A percentile compares a stretch with the other conserved stretches of the same genome.
Evolutionary conservation across 306 rosid species (phyloP).

Genomic region (Crataegus laevigata): DNA sequence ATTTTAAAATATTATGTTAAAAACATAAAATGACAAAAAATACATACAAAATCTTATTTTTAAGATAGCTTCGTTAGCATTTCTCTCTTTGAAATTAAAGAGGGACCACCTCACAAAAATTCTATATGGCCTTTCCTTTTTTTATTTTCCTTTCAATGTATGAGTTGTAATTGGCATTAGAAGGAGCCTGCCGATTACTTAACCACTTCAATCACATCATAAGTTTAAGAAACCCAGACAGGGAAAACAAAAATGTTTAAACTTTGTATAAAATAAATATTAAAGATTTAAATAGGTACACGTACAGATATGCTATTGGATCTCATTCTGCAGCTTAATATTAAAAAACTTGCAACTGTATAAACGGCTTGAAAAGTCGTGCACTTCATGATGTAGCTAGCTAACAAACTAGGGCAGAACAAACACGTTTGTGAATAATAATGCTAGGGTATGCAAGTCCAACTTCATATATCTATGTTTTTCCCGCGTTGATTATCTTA

Average conservation of each 20-base stretch:
- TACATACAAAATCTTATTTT: too few species aligned
- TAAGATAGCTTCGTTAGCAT: rapidly evolving
- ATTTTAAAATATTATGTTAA: too few species aligned
- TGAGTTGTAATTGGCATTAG: background rate
- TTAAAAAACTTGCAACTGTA: background rate
- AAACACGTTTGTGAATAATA: background rate
- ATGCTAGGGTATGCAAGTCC: background rate
- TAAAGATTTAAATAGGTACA: too few species aligned
- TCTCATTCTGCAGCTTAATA: background rate
- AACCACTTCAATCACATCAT: slow-evolving; percentile 12
- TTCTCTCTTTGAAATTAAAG: background rate
- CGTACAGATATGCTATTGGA: background rate
- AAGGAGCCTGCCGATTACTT: background rate
- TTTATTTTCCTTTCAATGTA: background rate
- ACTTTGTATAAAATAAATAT: background rate
- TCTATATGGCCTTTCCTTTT: background rate
- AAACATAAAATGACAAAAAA: rapidly evolving
- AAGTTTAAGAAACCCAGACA: background rate
- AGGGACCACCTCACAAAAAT: background rate
- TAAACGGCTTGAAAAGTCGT: background rate
- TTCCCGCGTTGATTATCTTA: too few species aligned
- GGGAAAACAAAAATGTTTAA: background rate
- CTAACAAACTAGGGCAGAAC: background rate
- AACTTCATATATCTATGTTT: too few species aligned
- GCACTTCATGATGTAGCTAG: background rate